Base-by-base conservation (phyloP, 169 alveolate species). In the Cryptosporidium canis region DNA sequence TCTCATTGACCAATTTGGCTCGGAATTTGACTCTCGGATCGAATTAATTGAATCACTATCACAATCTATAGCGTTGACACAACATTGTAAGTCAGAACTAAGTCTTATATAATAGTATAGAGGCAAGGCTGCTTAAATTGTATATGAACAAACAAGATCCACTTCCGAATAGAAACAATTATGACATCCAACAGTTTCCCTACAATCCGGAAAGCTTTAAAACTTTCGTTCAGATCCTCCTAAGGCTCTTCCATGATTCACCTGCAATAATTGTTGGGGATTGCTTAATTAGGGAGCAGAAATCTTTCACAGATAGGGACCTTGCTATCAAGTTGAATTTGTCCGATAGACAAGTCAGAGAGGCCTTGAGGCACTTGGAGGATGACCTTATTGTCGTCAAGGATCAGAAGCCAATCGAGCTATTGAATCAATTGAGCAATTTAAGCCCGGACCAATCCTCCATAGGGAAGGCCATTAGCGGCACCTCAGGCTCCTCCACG, bases 291-390 rank as follows among this genome's bases (percentile, higher is more conserved):
- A 77, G 87, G 61, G 87, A 77, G 16, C 87, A 77, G 35, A 77
- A 58, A 18, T 55, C 87, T 4, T 77, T 58, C 66, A 58, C 87
- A 41, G 87, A 77, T 39, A 77, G 66, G 45, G 87, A 77, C 27
- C 63, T 77, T 18, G 87, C 87, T 9, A 61, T 16, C 14, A 77
- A 77, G 44, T 31, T 77, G 31, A 77, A 35, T 9, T 61, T 77
- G 31, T 77, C 87, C 24, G 87, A 77, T 44, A 55, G 87, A 11
- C 87, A 77, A 39, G 71, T 77, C 9, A 77, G 87, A 39, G 87
- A 77, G 29, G 87, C 87, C 14, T 48, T 77, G 21, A 77, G 72
- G 45, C 70, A 39, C 39, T 45, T 77, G 24, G 87, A 77, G 29
- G 87, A 77, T 11, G 87, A 77, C 27, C 27, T 77, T 5, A 77